Evolutionary conservation across 768 basidiomycete genomes (phyloP).

Genomic region (Russula griseocarnosa): DNA sequence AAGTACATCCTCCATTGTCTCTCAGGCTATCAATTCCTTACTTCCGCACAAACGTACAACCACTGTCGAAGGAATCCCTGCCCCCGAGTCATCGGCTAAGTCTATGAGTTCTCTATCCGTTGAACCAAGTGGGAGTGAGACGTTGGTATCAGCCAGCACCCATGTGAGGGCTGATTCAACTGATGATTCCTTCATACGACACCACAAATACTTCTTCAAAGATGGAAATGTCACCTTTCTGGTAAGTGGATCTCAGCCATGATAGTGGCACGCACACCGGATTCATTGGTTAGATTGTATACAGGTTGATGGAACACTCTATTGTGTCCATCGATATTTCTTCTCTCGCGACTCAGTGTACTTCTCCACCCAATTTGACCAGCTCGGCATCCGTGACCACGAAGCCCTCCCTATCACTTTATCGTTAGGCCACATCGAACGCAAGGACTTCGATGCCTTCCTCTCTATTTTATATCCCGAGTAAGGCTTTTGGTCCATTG

Average conservation of each 20-base stretch:
- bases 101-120: too few relatives aligned
- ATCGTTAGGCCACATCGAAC: neutral
- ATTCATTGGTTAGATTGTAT: slow-evolving; percentile 7
- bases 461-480: slow-evolving; percentile 25
- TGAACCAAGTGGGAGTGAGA: neutral
- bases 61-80: neutral
- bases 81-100: neutral
- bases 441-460: slow-evolving; percentile 19
- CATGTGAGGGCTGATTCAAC: neutral
- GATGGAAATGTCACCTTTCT: slow-evolving; percentile 26
- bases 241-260: slow-evolving; percentile 2
- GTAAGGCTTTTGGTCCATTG: slow-evolving; percentile 1
- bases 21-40: slow-evolving; percentile 2
- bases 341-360: slow-evolving; percentile 16
- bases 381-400: slow-evolving; percentile 8
- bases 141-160: neutral
- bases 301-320: slow-evolving; percentile 17
- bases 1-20: slow-evolving; percentile 3
- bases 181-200: slow-evolving; percentile 8
- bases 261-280: too few relatives aligned
- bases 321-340: slow-evolving; percentile 23
- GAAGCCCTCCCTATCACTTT: neutral
- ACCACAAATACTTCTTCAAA: slow-evolving; percentile 18
- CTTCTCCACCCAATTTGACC: slow-evolving; percentile 10
- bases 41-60: neutral